Percentiles rank a stretch among this genome's conserved stretches.
Conservation (phyloP, 179 eudicot genomes). For the Beta corolliflora region DNA sequence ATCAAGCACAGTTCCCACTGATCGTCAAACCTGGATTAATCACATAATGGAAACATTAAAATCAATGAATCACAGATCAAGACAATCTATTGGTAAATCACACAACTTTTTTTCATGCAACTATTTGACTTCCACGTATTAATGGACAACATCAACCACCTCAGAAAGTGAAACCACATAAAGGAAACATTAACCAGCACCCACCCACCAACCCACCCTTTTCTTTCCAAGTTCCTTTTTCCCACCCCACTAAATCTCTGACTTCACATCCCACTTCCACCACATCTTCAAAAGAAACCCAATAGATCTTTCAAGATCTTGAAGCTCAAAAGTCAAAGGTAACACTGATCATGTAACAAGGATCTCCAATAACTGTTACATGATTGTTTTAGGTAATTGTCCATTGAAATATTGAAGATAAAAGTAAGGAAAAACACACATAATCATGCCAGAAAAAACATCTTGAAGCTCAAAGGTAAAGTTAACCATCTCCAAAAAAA, state of each 20-base stretch:
- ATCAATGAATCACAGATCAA: not conserved
- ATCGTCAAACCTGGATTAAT: slow-evolving; percentile 26
- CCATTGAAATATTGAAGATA: not conserved
- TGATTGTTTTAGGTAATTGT: not conserved
- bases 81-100: not conserved
- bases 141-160: not conserved
- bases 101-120: not conserved
- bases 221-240: not conserved
- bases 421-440: not conserved
- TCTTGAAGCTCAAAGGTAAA: too few relatives aligned
- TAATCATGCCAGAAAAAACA: not conserved
- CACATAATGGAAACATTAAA: not conserved
- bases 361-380: too few relatives aligned
- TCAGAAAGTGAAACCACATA: not conserved
- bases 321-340: not conserved
- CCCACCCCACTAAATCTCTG: not conserved
- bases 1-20: not conserved
- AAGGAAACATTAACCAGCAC: not conserved
- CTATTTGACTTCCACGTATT: not conserved
- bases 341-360: too few relatives aligned
- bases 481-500: too few relatives aligned
- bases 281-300: not conserved
- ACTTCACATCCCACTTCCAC: not conserved
- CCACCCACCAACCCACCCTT: not conserved
- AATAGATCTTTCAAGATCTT: not conserved